Percentiles rank a stretch among this genome's conserved stretches.
phyloP scores from a whole-genome alignment of 2,329 filamentous ascomycete genomes.

The Cercospora berteroae region DNA sequence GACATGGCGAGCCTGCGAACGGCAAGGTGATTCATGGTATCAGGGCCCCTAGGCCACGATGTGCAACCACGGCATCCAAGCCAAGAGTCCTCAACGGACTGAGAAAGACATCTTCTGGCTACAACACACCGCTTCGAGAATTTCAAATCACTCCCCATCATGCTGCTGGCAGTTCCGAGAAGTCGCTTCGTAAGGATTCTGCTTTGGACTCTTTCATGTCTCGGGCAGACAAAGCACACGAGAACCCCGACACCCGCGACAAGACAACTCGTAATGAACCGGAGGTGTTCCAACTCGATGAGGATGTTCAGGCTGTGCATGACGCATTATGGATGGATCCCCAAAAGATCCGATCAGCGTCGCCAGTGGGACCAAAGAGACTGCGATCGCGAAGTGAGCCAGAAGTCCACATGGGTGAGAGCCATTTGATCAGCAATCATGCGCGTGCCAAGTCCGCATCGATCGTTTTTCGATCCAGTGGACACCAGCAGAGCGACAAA shows the following conservation, averaged over 20 bases:
- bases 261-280: not conserved
- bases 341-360: not conserved
- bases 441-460: not conserved
- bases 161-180: not conserved
- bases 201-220: slow-evolving; percentile 1
- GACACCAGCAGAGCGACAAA: not conserved
- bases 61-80: slow-evolving; percentile 1
- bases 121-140: not conserved
- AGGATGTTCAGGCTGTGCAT: not conserved
- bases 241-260: not conserved
- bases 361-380: not conserved
- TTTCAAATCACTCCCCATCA: not conserved
- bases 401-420: slow-evolving; percentile 1
- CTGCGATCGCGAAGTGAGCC: slow-evolving; percentile 8
- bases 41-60: not conserved
- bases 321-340: not conserved
- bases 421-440: not conserved
- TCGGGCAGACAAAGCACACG: not conserved
- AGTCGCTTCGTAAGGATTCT: slow-evolving; percentile 4
- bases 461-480: not conserved
- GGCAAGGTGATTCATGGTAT: not conserved
- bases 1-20: not conserved
- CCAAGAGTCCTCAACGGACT: not conserved
- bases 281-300: slow-evolving; percentile 6
- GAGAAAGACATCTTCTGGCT: not conserved